Evolutionary conservation across 1,284 basidiomycete species (phyloP).

Genomic region (Trichosporon inkin): DNA sequence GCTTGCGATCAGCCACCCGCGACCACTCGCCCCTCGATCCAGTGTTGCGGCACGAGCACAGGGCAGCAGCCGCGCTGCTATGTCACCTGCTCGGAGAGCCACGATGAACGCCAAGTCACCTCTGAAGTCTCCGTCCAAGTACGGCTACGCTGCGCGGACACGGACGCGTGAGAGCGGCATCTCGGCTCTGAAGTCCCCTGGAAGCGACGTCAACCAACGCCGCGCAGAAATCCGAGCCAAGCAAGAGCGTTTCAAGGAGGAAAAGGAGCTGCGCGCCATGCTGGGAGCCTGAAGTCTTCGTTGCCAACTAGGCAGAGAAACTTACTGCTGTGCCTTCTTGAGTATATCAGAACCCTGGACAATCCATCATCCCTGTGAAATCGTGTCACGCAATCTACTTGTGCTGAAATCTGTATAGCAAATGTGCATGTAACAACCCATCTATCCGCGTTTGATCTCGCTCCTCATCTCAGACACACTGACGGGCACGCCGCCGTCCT

Average conservation of each 20-base stretch:
- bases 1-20: neutral
- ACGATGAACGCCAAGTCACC: constrained; percentile 2
- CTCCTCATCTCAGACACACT: constrained; percentile 41
- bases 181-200: constrained; percentile 19
- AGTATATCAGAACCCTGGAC: neutral
- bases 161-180: neutral
- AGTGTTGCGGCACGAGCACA: neutral
- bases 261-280: constrained; percentile 41
- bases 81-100: neutral
- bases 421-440: constrained; percentile 1
- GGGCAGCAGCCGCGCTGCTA: neutral
- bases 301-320: neutral
- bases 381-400: neutral
- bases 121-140: neutral
- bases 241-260: constrained; percentile 35
- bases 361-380: neutral
- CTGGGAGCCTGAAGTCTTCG: constrained; percentile 16
- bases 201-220: constrained; percentile 27
- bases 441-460: constrained; percentile 35
- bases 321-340: neutral
- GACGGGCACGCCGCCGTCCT: constrained; percentile 38
- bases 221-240: constrained; percentile 36
- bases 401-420: neutral
- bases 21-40: neutral
- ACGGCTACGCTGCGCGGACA: constrained; percentile 2